These are phyloP conservation scores for Rutstroemia sydowiana DNA, from an alignment of 2,329 filamentous ascomycete genomes.

Conservation along the genomic window DNA sequence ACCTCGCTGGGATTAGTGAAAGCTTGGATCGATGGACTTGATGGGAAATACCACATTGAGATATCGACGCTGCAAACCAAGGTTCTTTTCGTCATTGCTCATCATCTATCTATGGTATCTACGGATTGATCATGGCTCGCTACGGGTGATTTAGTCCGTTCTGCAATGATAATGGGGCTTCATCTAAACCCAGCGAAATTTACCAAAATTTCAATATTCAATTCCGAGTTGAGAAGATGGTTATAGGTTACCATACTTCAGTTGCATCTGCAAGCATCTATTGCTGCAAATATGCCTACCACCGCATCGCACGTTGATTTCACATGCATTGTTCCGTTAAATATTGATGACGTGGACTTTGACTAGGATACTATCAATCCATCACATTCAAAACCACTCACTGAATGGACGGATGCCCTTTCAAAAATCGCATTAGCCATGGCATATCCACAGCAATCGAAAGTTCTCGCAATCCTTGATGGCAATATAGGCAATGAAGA, in stretches of 20 bases:
- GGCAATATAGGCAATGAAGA: too few species aligned
- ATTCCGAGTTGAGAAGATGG: conserved; percentile 45
- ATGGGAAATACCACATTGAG: conserved; percentile 10
- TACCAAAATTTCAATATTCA: conserved; percentile 39
- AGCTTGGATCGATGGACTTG: conserved; percentile 11
- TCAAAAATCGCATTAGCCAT: too few species aligned
- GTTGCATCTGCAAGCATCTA: conserved; percentile 41
- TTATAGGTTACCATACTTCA: conserved; percentile 49
- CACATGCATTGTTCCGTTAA: too few species aligned
- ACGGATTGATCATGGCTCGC: conserved; percentile 12
- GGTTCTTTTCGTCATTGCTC: conserved; percentile 9
- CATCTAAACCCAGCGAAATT: conserved; percentile 47
- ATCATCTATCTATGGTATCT: conserved; percentile 4
- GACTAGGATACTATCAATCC: too few species aligned
- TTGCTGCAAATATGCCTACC: too few species aligned
- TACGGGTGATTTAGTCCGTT: conserved; percentile 41
- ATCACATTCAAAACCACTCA: too few species aligned
- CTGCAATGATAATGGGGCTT: conserved; percentile 49
- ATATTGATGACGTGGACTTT: too few species aligned
- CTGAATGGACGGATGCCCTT: too few species aligned
- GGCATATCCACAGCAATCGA: too few species aligned
- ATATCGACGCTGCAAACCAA: conserved; percentile 12
- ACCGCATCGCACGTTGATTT: too few species aligned
- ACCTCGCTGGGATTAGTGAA: conserved; percentile 8
- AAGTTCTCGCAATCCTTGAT: too few species aligned